Conservation (phyloP, 495 filamentous ascomycete genomes). For the Antarctomyces pellizariae region DNA sequence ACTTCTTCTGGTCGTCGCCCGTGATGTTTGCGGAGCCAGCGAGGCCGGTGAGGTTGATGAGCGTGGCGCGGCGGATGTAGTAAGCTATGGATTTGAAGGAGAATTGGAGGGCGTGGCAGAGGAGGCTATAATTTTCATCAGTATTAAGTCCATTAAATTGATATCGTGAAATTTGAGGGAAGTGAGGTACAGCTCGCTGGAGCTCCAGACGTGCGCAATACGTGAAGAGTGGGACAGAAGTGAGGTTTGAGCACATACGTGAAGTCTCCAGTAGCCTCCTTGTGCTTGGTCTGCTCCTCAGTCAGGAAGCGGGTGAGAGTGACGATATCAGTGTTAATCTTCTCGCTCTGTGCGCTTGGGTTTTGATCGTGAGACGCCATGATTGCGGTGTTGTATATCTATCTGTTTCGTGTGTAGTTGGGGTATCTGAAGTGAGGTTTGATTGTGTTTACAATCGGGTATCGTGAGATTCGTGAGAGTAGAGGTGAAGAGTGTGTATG, state of each 20-base stretch:
- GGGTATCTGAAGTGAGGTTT: too few species aligned
- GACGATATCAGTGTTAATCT: conserved; percentile 86
- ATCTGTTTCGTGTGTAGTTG: too few species aligned
- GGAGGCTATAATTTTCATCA: conserved; percentile 31
- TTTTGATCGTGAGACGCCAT: conserved; percentile 18
- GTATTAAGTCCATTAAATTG: too few species aligned
- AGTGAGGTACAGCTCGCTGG: too few species aligned
- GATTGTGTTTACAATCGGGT: too few species aligned
- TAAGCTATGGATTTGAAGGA: conserved; percentile 98
- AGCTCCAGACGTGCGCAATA: too few species aligned
- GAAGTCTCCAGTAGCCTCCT: conserved; percentile 93
- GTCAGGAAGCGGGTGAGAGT: conserved; percentile 89
- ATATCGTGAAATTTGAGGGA: too few species aligned
- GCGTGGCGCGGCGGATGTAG: conserved; percentile 93
- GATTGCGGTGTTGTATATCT: conserved; percentile 5
- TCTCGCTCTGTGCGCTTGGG: conserved; percentile 31
- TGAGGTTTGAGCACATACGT: conserved; percentile 34
- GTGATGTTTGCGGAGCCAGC: conserved; percentile 89
- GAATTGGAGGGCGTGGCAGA: conserved; percentile 96
- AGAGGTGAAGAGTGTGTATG: too few species aligned
- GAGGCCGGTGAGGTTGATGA: conserved; percentile 88
- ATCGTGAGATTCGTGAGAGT: too few species aligned
- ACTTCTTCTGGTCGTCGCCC: conserved; percentile 97
- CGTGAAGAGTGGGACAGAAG: conserved; percentile 1
- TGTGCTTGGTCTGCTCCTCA: conserved; percentile 82